Conservation (phyloP, 768 basidiomycete species). For the Boletus reticulatus region DNA sequence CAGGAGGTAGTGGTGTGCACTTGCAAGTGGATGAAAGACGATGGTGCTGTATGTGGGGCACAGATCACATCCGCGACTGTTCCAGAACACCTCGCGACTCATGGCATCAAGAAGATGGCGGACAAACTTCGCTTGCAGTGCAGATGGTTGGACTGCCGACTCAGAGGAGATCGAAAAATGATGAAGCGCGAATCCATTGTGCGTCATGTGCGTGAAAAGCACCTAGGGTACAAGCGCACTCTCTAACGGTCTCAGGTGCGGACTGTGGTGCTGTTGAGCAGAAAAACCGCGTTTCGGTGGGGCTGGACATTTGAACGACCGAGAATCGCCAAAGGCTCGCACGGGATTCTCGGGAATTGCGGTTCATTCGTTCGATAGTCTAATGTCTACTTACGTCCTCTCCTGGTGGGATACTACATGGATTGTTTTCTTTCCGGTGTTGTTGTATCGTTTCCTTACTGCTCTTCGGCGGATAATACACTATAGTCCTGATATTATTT, state of each 20-base stretch:
- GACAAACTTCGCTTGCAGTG: background rate
- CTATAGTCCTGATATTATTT: background rate
- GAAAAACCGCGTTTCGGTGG: too few relatives aligned
- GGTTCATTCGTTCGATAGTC: background rate
- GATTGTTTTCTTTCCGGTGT: too few relatives aligned
- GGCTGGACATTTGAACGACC: background rate
- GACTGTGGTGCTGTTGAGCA: background rate
- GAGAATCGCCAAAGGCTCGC: background rate
- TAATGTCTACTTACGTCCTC: background rate
- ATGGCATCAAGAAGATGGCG: background rate
- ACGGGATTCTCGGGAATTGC: background rate
- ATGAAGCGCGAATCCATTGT: slow-evolving; percentile 19
- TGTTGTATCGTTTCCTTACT: too few relatives aligned
- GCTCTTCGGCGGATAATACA: background rate
- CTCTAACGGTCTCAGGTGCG: background rate
- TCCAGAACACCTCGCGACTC: slow-evolving; percentile 10
- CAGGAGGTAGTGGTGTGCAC: too few relatives aligned
- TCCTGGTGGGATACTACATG: background rate
- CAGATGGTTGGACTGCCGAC: slow-evolving; percentile 9
- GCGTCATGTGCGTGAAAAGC: slow-evolving; percentile 15
- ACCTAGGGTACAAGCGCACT: slow-evolving; percentile 10
- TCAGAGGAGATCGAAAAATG: background rate
- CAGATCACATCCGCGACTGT: background rate
- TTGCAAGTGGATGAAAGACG: slow-evolving; percentile 7
- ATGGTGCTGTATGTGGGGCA: background rate